Conservation (phyloP, 2,329 filamentous ascomycete genomes). For the Penicillium italicum region DNA sequence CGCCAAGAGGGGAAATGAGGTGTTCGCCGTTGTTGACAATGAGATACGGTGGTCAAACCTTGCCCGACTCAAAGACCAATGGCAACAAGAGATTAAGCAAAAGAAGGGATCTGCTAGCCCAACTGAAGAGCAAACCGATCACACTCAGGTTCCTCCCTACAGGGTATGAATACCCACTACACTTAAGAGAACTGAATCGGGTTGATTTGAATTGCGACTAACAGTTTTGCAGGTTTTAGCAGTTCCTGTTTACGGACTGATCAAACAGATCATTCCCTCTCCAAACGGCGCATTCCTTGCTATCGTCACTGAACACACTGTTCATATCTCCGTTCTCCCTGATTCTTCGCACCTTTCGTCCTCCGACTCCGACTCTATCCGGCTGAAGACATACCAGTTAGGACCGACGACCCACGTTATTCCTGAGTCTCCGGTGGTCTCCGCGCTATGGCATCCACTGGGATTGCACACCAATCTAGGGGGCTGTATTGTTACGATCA, state of each 20-base stretch:
- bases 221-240: conserved; percentile 61
- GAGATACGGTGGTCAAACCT: conserved; percentile 92
- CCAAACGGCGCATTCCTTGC: conserved; percentile 78
- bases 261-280: conserved; percentile 80
- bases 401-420: conserved; percentile 89
- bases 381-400: conserved; percentile 83
- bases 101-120: conserved; percentile 26
- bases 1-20: conserved; percentile 75
- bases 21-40: conserved; percentile 83
- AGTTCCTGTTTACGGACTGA: conserved; percentile 73
- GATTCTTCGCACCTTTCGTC: conserved; percentile 71
- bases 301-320: conserved; percentile 79
- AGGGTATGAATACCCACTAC: conserved; percentile 23
- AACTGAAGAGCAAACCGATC: conserved; percentile 21
- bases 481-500: conserved; percentile 80
- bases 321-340: conserved; percentile 83
- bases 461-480: conserved; percentile 64
- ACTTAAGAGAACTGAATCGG: not conserved
- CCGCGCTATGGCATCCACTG: conserved; percentile 87
- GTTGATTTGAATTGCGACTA: conserved; percentile 2
- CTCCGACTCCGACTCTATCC: conserved; percentile 65
- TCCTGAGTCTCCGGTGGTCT: conserved; percentile 74
- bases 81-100: conserved; percentile 40
- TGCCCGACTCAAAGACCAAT: conserved; percentile 67
- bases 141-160: conserved; percentile 36